These are phyloP conservation scores for Pseudogymnoascus sp. DNA, from an alignment of 2,329 filamentous ascomycete genomes.

Conservation along the genomic window DNA sequence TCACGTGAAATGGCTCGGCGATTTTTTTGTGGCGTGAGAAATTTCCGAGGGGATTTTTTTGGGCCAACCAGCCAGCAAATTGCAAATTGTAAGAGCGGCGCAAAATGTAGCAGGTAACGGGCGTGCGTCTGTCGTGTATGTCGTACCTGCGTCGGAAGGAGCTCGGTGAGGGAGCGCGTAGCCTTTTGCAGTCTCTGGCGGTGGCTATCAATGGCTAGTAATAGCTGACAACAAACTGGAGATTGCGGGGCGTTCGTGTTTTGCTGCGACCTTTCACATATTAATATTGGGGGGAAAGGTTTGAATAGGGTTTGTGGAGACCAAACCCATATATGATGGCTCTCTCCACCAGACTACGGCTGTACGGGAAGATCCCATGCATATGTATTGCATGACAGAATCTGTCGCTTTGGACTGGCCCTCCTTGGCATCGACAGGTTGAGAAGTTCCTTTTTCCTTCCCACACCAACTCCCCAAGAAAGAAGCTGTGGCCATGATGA, in stretches of 20 bases:
- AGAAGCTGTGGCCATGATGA: not conserved
- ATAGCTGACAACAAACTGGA: slow-evolving; percentile 6
- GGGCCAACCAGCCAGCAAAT: too few relatives aligned
- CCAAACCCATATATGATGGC: slow-evolving; percentile 8
- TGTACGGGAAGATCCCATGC: slow-evolving; percentile 9
- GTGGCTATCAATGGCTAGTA: slow-evolving; percentile 9
- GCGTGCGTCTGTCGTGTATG: not conserved
- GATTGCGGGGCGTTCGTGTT: slow-evolving; percentile 1
- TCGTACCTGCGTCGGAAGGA: slow-evolving; percentile 7
- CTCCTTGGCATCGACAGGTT: not conserved
- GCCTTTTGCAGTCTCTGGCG: not conserved
- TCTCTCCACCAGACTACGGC: slow-evolving; percentile 8
- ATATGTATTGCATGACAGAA: slow-evolving; percentile 3
- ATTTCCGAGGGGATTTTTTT: not conserved
- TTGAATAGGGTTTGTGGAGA: slow-evolving; percentile 10
- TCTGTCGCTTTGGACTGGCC: not conserved
- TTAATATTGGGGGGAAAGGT: slow-evolving; percentile 8
- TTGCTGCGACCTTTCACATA: slow-evolving; percentile 7
- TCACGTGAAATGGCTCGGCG: not conserved
- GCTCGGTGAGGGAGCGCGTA: slow-evolving; percentile 1
- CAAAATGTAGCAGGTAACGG: not conserved
- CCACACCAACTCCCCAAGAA: not conserved
- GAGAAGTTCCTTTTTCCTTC: not conserved
- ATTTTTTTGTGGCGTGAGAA: not conserved
- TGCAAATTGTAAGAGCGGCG: too few relatives aligned